Conservation (phyloP, 164 flowering plant species). For the Dillenia turbinata region DNA sequence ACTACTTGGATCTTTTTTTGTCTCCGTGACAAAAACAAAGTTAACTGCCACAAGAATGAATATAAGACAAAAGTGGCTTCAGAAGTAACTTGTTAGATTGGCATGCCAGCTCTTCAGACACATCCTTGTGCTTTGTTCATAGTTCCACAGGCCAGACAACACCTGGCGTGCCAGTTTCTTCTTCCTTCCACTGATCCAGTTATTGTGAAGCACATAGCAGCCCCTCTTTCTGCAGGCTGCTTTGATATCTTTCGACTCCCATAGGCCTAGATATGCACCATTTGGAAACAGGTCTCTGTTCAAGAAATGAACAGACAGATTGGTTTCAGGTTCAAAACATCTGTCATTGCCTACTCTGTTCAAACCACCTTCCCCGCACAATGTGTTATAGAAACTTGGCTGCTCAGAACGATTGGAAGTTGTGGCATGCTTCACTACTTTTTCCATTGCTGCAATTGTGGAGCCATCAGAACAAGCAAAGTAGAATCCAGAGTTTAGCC, state of each 20-base stretch:
- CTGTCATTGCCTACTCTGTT: slow-evolving; percentile 59
- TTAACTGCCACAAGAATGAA: neutral
- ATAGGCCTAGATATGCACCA: slow-evolving; percentile 78
- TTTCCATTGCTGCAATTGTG: slow-evolving; percentile 79
- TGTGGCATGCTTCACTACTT: slow-evolving; percentile 87
- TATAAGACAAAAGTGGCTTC: slow-evolving; percentile 7
- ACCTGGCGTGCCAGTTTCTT: slow-evolving; percentile 83
- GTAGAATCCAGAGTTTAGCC: slow-evolving; percentile 94
- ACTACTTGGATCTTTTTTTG: slow-evolving; percentile 6
- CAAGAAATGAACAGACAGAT: slow-evolving; percentile 70
- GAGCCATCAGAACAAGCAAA: slow-evolving; percentile 65
- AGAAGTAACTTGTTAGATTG: slow-evolving; percentile 17
- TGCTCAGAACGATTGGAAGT: slow-evolving; percentile 81
- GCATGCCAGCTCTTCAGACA: slow-evolving; percentile 55
- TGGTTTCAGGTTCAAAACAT: slow-evolving; percentile 81
- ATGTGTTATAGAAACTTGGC: slow-evolving; percentile 89
- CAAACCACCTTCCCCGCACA: slow-evolving; percentile 80
- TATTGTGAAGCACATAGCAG: slow-evolving; percentile 76
- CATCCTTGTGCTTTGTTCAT: slow-evolving; percentile 63
- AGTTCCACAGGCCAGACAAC: slow-evolving; percentile 76
- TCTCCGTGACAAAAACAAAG: slow-evolving; percentile 15
- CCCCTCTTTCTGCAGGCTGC: slow-evolving; percentile 56
- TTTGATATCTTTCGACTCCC: slow-evolving; percentile 57
- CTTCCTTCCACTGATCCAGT: slow-evolving; percentile 82
- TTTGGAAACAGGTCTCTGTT: slow-evolving; percentile 84